Evolutionary conservation across 768 basidiomycete species (phyloP).

Genomic region (Phylloporus arenicola): DNA sequence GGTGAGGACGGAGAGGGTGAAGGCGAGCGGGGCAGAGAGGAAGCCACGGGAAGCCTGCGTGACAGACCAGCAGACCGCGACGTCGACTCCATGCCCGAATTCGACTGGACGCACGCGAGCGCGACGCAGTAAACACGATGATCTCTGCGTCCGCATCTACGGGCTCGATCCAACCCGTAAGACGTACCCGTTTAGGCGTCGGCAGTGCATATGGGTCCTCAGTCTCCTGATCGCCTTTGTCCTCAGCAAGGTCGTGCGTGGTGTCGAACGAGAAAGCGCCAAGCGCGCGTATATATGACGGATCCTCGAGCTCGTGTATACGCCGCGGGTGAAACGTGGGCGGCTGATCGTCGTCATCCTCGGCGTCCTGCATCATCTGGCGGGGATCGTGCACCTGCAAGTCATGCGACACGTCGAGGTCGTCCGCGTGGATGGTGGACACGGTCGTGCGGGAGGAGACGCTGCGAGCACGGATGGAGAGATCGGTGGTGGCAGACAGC

Average conservation of each 20-base stretch:
- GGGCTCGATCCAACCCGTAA: constrained; percentile 48
- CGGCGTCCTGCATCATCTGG: constrained; percentile 29
- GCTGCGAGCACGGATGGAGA: constrained; percentile 27
- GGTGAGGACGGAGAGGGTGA: not conserved
- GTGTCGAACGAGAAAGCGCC: not conserved
- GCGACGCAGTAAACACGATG: constrained; percentile 41
- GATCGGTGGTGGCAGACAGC: constrained; percentile 31
- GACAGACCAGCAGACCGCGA: not conserved
- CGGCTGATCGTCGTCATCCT: constrained; percentile 24
- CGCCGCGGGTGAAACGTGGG: constrained; percentile 35
- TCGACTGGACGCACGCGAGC: not conserved
- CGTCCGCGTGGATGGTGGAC: constrained; percentile 8
- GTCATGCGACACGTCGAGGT: not conserved
- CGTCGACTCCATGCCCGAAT: not conserved
- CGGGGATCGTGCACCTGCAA: constrained; percentile 6
- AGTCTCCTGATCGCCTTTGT: not conserved
- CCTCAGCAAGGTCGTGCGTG: not conserved
- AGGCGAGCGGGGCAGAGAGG: not conserved
- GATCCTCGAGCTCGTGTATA: constrained; percentile 51
- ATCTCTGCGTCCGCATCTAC: constrained; percentile 52
- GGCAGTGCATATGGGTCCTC: constrained; percentile 16
- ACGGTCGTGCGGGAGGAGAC: constrained; percentile 22
- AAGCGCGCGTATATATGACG: constrained; percentile 22
- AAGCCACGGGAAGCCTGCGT: not conserved
- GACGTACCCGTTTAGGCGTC: constrained; percentile 36